phyloP scores from a whole-genome alignment of 305 asterid genomes.

The Fraxinus platypoda region DNA sequence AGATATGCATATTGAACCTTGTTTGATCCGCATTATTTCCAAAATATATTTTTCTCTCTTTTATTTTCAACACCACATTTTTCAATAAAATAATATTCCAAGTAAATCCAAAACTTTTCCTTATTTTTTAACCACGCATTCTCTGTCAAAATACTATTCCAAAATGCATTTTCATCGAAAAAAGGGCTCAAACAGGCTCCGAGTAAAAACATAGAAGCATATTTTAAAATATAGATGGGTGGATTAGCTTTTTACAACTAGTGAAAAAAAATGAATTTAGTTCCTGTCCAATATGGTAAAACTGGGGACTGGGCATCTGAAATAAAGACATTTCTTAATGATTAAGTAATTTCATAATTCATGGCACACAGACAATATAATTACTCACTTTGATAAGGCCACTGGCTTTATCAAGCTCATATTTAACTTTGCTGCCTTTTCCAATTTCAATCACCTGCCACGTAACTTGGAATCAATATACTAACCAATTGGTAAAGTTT shows the following conservation, averaged over 20 bases:
- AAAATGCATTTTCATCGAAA: too few species aligned
- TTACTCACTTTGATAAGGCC: slow-evolving; percentile 77
- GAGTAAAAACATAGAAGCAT: background rate
- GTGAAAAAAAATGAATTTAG: background rate
- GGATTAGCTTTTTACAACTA: background rate
- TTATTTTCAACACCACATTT: too few species aligned
- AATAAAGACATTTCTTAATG: background rate
- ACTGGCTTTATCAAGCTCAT: slow-evolving; percentile 84
- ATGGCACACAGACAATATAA: slow-evolving; percentile 3
- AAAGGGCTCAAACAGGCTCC: too few species aligned
- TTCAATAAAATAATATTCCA: too few species aligned
- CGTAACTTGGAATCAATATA: slow-evolving; percentile 22
- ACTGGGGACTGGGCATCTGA: background rate
- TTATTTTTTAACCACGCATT: too few species aligned
- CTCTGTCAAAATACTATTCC: too few species aligned
- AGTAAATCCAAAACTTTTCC: too few species aligned
- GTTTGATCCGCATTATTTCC: too few species aligned
- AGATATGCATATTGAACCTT: background rate
- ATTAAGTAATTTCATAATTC: background rate
- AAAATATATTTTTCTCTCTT: too few species aligned
- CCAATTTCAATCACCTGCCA: slow-evolving; percentile 86
- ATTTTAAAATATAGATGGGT: background rate
- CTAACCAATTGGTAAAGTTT: background rate
- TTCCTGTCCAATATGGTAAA: background rate
- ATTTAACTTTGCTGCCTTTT: slow-evolving; percentile 88